A percentile compares a stretch with the other conserved stretches of the same genome.
phyloP scores from a whole-genome alignment of 164 flowering plant genomes.

The Macadamia integrifolia region DNA sequence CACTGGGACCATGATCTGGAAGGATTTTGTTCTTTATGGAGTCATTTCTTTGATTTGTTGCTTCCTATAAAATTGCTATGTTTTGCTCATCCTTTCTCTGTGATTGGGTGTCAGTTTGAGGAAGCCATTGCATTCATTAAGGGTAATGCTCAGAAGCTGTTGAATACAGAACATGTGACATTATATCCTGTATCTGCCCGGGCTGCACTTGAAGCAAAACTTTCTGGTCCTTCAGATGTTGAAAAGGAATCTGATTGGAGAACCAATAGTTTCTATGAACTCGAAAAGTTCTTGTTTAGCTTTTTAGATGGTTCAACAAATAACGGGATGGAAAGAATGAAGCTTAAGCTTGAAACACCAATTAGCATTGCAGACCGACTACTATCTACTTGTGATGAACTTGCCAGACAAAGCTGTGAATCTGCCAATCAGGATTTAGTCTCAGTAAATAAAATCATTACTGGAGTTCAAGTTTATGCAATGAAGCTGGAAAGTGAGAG shows the following conservation, averaged over 20 bases:
- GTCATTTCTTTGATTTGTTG: neutral
- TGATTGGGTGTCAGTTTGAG: constrained; percentile 56
- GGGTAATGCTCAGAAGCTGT: constrained; percentile 58
- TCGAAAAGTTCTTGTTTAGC: constrained; percentile 74
- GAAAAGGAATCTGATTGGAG: constrained; percentile 23
- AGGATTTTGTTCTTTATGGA: neutral
- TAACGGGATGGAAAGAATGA: constrained; percentile 79
- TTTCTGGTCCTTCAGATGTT: constrained; percentile 31
- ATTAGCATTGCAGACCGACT: constrained; percentile 72
- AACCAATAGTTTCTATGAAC: constrained; percentile 45
- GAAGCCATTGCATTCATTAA: constrained; percentile 81
- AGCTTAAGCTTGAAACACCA: constrained; percentile 91
- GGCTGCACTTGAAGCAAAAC: constrained; percentile 74
- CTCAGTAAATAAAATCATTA: constrained; percentile 43
- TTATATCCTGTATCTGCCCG: constrained; percentile 91
- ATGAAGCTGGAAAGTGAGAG: constrained; percentile 70
- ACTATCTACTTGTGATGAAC: constrained; percentile 55
- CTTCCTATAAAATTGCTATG: neutral
- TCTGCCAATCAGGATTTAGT: constrained; percentile 60
- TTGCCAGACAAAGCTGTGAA: constrained; percentile 48
- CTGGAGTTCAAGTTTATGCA: constrained; percentile 51
- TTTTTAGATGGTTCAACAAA: constrained; percentile 77
- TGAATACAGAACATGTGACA: constrained; percentile 58
- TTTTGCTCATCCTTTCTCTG: constrained; percentile 6
- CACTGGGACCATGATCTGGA: too few relatives aligned